phyloP scores from a whole-genome alignment of 768 basidiomycete species.

The Sarcodon sp. region DNA sequence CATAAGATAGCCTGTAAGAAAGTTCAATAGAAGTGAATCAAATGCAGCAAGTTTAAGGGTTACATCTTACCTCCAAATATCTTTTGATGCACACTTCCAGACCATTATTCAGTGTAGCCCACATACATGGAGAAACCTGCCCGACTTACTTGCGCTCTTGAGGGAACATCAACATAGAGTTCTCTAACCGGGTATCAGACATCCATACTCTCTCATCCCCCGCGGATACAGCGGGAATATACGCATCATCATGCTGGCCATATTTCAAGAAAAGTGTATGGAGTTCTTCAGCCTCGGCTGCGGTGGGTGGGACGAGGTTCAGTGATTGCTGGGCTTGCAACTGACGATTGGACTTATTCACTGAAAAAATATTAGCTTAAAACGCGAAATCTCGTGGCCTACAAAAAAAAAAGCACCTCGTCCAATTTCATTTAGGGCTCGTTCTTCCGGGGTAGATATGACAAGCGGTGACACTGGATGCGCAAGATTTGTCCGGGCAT shows the following conservation, averaged over 20 bases:
- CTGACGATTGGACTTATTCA: constrained; percentile 46
- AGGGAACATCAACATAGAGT: constrained; percentile 70
- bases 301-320: constrained; percentile 61
- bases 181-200: constrained; percentile 59
- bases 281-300: constrained; percentile 51
- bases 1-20: constrained; percentile 32
- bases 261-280: constrained; percentile 59
- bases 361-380: constrained; percentile 18
- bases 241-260: constrained; percentile 26
- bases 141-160: constrained; percentile 66
- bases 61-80: constrained; percentile 53
- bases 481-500: constrained; percentile 52
- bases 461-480: constrained; percentile 50
- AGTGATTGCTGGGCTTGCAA: constrained; percentile 44
- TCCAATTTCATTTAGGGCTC: constrained; percentile 48
- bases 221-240: constrained; percentile 3
- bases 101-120: background rate
- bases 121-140: constrained; percentile 1
- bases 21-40: background rate
- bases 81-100: constrained; percentile 60
- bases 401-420: constrained; percentile 32
- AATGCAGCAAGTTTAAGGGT: background rate
- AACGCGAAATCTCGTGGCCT: background rate
- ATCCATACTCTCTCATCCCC: constrained; percentile 48
- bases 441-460: constrained; percentile 49